phyloP scores from a whole-genome alignment of 306 rosid genomes.

The Cucumis sativus region Cucumber_9930_V3 NC_026656.2:20979501-20980000 shows the following conservation, averaged over 20 bases:
- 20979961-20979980: too few relatives aligned
- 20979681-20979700: background rate
- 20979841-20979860: too few relatives aligned
- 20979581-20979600: background rate
- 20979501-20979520: background rate
- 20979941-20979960: too few relatives aligned
- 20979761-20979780: background rate
- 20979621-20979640: slow-evolving; percentile 1
- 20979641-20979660: background rate
- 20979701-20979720: slow-evolving; percentile 4
- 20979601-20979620: background rate
- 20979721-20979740: background rate
- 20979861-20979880: too few relatives aligned
- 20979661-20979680: background rate
- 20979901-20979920: too few relatives aligned
- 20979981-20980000: too few relatives aligned
- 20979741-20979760: background rate
- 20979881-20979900: too few relatives aligned
- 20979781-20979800: too few relatives aligned
- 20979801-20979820: too few relatives aligned
- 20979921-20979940: too few relatives aligned
- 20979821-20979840: too few relatives aligned
- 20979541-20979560: background rate
- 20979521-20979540: background rate
- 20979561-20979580: slow-evolving; percentile 2